These are phyloP conservation scores for Lolium multiflorum DNA, from an alignment of 176 grass and related monocot genomes.

Conservation along the genomic window DNA sequence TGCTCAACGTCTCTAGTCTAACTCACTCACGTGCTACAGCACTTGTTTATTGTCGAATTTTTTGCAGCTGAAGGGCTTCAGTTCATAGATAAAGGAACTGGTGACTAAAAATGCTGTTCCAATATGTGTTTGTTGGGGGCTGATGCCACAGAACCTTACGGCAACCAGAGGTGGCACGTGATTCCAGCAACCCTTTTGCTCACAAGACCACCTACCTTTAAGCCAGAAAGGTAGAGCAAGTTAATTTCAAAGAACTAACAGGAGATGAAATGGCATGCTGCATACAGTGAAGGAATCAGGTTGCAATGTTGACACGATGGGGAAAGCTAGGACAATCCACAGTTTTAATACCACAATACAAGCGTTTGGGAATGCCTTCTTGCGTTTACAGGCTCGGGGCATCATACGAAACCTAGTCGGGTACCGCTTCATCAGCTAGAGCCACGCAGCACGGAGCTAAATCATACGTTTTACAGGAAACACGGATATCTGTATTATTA, in stretches of 20 bases:
- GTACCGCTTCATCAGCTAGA: slow-evolving; percentile 45
- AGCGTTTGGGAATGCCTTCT: slow-evolving; percentile 35
- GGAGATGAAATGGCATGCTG: not conserved
- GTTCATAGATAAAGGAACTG: no score
- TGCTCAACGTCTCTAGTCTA: no score
- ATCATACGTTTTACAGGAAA: slow-evolving; percentile 53
- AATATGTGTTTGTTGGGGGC: not conserved
- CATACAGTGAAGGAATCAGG: not conserved
- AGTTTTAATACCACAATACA: slow-evolving; percentile 52
- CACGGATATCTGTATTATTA: slow-evolving; percentile 55
- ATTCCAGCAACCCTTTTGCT: not conserved
- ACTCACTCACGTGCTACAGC: no score
- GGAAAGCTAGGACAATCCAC: slow-evolving; percentile 7
- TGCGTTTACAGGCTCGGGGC: slow-evolving; percentile 50
- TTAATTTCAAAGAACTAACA: not conserved
- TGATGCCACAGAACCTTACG: not conserved
- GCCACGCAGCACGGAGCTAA: slow-evolving; percentile 39
- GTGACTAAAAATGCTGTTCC: not conserved
- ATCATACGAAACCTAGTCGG: slow-evolving; percentile 13
- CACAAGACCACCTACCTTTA: no score
- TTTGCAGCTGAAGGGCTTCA: no score
- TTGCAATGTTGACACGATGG: not conserved
- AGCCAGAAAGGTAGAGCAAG: not conserved
- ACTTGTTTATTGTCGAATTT: no score
- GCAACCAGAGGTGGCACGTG: not conserved